A percentile compares a stretch with the other conserved stretches of the same genome.
phyloP scores from a whole-genome alignment of 441 rosid genomes.

The Capsella rubella region DNA sequence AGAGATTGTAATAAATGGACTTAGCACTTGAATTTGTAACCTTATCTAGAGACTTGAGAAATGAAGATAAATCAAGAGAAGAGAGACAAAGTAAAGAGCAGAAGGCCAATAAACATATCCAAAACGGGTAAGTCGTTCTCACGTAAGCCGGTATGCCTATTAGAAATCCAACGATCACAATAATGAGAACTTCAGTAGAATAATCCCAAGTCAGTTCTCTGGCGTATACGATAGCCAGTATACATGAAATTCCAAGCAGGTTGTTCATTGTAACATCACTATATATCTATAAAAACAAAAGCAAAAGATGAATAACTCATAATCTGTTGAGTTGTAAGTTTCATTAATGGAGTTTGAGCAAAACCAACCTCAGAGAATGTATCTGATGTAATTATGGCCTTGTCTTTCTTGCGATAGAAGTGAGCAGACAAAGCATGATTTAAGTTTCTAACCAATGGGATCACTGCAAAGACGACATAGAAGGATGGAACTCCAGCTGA shows the following conservation, averaged over 20 bases:
- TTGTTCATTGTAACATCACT: conserved; percentile 70
- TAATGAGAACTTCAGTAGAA: conserved; percentile 58
- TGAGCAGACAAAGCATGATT: conserved; percentile 52
- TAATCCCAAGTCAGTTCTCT: conserved; percentile 62
- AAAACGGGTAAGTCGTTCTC: conserved; percentile 53
- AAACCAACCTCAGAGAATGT: conserved; percentile 59
- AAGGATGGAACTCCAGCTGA: conserved; percentile 54
- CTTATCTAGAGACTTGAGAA: conserved; percentile 22
- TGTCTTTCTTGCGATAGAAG: conserved; percentile 51
- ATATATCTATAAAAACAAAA: conserved; percentile 51
- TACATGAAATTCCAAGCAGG: conserved; percentile 52
- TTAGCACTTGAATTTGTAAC: background rate
- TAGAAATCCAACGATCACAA: conserved; percentile 57
- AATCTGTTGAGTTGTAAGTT: background rate
- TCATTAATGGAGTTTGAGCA: background rate
- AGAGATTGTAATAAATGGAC: background rate
- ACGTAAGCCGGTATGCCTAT: conserved; percentile 56
- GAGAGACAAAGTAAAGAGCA: conserved; percentile 62
- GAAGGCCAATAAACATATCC: conserved; percentile 60
- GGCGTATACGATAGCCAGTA: conserved; percentile 57
- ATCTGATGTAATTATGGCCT: conserved; percentile 49
- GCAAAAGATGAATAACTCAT: background rate
- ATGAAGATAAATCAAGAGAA: conserved; percentile 53
- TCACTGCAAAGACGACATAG: conserved; percentile 50
- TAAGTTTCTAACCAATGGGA: conserved; percentile 56